Base-by-base conservation (phyloP, 2,329 filamentous ascomycete genomes). In the Exutisphaerella laricina region DNA sequence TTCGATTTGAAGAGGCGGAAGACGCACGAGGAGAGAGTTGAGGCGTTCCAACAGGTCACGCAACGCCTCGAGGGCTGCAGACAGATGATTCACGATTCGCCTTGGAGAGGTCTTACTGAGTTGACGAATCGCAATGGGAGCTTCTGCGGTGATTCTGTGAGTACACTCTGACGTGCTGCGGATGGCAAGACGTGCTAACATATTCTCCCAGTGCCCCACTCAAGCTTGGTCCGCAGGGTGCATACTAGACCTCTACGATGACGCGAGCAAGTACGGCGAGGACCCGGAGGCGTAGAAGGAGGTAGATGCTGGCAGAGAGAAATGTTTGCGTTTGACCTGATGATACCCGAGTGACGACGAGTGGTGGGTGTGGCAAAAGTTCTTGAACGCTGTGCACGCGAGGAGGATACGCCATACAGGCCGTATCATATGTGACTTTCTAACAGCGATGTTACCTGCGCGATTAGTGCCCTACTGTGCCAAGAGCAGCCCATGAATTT, bases 221-320 rank as follows among this genome's bases (percentile, higher is more conserved):
- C 92, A 98, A 66, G 85, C 92, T 40, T 98, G 92, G 92, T 96
- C 88, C 40, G 86, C 92, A 21, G 85, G 87, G 16, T 97, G 92
- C 64, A 72, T 98, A 60, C 86, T 98, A 59, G 92, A 98, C 69
- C 68, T 98, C 51, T 98, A 95, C 70, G 89, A 95, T 73, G 92
- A 98, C 64, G 90, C 88, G 44, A 62, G 58, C 56, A 53, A 48
- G 41, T 48, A 50, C 34, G 45, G 43, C 29, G 36, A 35, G 33
- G 33, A 35, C 13, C 33, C 33, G 6, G 33, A 35, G 20, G 33
- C 20, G 18, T 35, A 20, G 20, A 13, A n/a, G n/a, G n/a, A n/a
- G n/a, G n/a, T n/a, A n/a, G n/a, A n/a, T n/a, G n/a, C n/a, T n/a
- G n/a, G n/a, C n/a, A n/a, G n/a, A n/a, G n/a, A n/a, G n/a, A n/a